Evolutionary conservation across 768 basidiomycete genomes (phyloP).

Genomic region (Harrya chromipes): DNA sequence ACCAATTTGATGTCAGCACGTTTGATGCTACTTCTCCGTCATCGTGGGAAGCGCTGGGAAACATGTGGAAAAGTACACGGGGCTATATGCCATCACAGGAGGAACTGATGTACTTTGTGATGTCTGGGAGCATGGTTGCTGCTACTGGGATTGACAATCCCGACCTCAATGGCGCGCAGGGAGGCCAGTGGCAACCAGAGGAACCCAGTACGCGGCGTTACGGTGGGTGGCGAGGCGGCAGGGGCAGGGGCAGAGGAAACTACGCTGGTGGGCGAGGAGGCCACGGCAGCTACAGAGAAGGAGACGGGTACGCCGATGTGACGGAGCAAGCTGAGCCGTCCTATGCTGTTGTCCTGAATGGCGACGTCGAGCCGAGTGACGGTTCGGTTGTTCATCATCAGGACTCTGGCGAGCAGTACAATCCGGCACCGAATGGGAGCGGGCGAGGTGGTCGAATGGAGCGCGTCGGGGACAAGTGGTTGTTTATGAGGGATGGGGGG

Average conservation of each 20-base stretch:
- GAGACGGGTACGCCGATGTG: constrained; percentile 33
- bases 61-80: constrained; percentile 70
- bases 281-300: constrained; percentile 50
- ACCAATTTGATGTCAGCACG: constrained; percentile 62
- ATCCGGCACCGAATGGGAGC: constrained; percentile 6
- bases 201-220: constrained; percentile 36
- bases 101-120: constrained; percentile 72
- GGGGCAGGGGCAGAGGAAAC: constrained; percentile 40
- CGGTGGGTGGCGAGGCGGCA: constrained; percentile 39
- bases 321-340: constrained; percentile 35
- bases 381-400: not conserved
- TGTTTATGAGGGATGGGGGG: constrained; percentile 52
- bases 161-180: constrained; percentile 18
- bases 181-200: constrained; percentile 24
- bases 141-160: constrained; percentile 13
- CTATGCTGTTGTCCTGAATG: constrained; percentile 61
- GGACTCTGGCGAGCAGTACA: constrained; percentile 1
- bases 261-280: constrained; percentile 29
- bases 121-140: constrained; percentile 35
- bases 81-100: constrained; percentile 69
- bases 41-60: constrained; percentile 80
- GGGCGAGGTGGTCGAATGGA: constrained; percentile 58
- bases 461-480: constrained; percentile 68
- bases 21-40: constrained; percentile 73
- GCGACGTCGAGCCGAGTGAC: constrained; percentile 32